Percentiles rank a stretch among this genome's conserved stretches.
phyloP scores from a whole-genome alignment of 345 rosid species.

The Noccaea bulbosa region DNA sequence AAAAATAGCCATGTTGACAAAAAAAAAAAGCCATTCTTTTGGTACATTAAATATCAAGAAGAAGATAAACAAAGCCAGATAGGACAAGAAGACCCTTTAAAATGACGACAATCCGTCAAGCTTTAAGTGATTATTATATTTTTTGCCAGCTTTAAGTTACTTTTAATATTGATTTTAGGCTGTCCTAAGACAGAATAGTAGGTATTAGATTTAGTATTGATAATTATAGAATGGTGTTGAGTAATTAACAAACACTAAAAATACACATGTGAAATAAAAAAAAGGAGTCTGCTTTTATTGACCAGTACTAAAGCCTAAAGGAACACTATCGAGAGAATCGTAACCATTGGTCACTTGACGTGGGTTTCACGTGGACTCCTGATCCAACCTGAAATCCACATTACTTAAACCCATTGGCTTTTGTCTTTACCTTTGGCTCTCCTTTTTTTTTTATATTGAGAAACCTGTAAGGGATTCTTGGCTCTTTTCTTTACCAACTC shows the following conservation, averaged over 20 bases:
- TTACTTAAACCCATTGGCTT: slow-evolving; percentile 47
- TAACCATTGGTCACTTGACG: slow-evolving; percentile 22
- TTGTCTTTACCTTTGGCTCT: neutral
- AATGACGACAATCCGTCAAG: slow-evolving; percentile 5
- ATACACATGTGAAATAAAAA: slow-evolving; percentile 9
- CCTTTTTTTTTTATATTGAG: neutral
- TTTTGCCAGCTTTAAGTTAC: neutral
- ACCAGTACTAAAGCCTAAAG: slow-evolving; percentile 19
- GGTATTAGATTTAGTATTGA: neutral
- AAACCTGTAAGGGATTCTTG: no score
- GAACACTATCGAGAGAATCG: slow-evolving; percentile 2
- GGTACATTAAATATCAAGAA: neutral
- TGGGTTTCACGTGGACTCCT: slow-evolving; percentile 35
- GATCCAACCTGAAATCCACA: slow-evolving; percentile 49
- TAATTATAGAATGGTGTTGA: slow-evolving; percentile 5
- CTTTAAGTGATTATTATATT: neutral
- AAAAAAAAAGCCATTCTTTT: neutral
- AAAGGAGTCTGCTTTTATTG: slow-evolving; percentile 51
- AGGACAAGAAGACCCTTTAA: slow-evolving; percentile 33
- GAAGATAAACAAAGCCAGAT: neutral
- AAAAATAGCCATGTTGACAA: neutral
- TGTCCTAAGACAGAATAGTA: slow-evolving; percentile 5
- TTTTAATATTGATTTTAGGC: slow-evolving; percentile 16
- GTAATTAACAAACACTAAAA: neutral
- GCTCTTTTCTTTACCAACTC: neutral